Evolutionary conservation across 2,329 filamentous ascomycete genomes (phyloP).

Genomic region (Pestalotiopsis sp.): DNA sequence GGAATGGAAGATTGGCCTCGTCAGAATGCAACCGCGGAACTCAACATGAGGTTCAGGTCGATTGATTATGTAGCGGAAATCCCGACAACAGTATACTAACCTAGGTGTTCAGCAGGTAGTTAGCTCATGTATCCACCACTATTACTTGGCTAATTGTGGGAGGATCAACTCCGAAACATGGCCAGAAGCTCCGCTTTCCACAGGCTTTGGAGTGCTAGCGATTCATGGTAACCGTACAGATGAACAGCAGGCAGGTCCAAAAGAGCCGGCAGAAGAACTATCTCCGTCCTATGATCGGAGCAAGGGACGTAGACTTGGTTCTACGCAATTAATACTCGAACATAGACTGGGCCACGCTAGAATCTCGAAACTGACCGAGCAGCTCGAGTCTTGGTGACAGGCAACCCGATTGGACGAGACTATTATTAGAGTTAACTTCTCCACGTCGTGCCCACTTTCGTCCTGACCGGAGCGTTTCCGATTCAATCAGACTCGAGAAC

Average conservation of each 20-base stretch:
- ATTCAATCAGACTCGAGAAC: background rate
- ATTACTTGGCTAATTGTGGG: background rate
- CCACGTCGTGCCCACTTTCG: background rate
- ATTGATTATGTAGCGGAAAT: background rate
- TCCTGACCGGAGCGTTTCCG: background rate
- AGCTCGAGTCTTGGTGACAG: background rate
- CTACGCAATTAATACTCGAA: background rate
- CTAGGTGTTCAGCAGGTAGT: background rate
- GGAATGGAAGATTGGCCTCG: background rate
- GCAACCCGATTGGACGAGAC: conserved; percentile 1
- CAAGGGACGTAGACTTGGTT: background rate
- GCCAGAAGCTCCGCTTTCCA: background rate
- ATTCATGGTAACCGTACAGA: background rate
- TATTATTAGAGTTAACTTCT: conserved; percentile 8
- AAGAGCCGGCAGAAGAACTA: background rate
- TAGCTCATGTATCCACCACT: background rate
- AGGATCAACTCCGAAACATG: background rate
- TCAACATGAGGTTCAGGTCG: background rate
- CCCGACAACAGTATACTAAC: background rate
- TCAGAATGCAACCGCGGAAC: background rate
- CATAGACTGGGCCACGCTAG: background rate
- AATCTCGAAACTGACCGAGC: background rate
- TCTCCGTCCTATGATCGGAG: background rate
- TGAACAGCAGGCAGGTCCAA: background rate
- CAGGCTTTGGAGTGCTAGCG: background rate